These are phyloP conservation scores for Primulina huaijiensis DNA, from an alignment of 257 asterid species.

Conservation along the genomic window DNA sequence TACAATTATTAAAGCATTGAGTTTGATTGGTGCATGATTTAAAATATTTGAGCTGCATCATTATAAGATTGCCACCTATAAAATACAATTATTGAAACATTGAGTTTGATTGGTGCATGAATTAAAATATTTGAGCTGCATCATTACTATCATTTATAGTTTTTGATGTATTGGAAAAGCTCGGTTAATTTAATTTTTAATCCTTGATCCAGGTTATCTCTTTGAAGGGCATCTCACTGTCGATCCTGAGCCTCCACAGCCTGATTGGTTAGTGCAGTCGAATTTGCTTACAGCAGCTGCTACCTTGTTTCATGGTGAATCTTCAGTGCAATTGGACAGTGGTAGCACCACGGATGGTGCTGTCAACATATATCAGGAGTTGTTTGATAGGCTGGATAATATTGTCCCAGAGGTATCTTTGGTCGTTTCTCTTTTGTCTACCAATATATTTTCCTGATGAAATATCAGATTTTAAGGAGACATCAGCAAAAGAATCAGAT, in stretches of 20 bases:
- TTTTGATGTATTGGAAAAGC: neutral
- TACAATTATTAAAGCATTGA: neutral
- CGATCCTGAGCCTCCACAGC: constrained; percentile 92
- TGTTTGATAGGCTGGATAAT: constrained; percentile 55
- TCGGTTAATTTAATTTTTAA: constrained; percentile 9
- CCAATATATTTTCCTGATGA: neutral
- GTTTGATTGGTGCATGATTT: neutral
- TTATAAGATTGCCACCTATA: neutral
- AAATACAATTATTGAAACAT: neutral
- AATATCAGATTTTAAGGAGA: neutral
- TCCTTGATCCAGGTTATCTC: constrained; percentile 61
- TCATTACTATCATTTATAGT: neutral
- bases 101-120: neutral
- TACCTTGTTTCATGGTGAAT: constrained; percentile 57
- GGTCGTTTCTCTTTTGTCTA: neutral
- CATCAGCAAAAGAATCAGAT: neutral
- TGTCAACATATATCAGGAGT: constrained; percentile 41
- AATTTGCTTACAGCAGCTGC: constrained; percentile 72
- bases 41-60: neutral
- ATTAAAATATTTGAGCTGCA: neutral
- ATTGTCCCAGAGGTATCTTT: constrained; percentile 73
- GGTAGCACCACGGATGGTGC: constrained; percentile 40
- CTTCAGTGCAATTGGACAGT: constrained; percentile 47
- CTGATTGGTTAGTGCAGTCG: constrained; percentile 72
- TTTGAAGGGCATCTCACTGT: constrained; percentile 98